Conservation (phyloP, 306 rosid species). For the Dalbergia cultrata region DNA sequence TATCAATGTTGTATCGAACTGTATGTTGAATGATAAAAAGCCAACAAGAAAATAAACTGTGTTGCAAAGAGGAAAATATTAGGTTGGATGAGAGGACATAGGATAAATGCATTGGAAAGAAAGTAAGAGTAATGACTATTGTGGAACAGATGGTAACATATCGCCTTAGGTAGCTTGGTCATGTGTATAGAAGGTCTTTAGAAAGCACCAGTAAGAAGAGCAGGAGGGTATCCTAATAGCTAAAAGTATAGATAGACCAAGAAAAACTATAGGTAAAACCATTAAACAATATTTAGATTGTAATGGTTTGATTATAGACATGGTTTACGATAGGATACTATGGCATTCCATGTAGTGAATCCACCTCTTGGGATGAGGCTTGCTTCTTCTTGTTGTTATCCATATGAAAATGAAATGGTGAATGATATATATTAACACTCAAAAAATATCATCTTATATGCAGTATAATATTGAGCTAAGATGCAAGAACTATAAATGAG, state of each 20-base stretch:
- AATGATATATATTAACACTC: conserved; percentile 15
- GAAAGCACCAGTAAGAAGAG: background rate
- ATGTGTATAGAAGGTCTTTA: background rate
- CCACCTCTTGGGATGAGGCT: background rate
- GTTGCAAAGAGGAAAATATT: too few species aligned
- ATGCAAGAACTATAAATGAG: conserved; percentile 8
- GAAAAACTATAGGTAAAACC: background rate
- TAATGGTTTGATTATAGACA: background rate
- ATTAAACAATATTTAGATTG: too few species aligned
- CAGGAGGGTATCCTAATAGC: background rate
- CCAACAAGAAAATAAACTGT: too few species aligned
- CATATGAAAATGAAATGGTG: background rate
- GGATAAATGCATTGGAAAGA: background rate
- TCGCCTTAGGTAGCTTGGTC: background rate
- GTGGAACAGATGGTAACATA: background rate
- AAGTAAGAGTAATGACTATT: background rate
- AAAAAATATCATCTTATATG: conserved; percentile 15
- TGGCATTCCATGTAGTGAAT: background rate
- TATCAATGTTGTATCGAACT: too few species aligned
- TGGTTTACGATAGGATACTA: too few species aligned
- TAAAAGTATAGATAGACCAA: background rate
- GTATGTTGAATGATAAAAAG: too few species aligned
- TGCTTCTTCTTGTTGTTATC: background rate
- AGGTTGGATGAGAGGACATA: background rate
- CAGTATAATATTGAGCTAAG: background rate